phyloP scores from a whole-genome alignment of 176 grass and related monocot genomes.

The Zoysia pacifica region DNA sequence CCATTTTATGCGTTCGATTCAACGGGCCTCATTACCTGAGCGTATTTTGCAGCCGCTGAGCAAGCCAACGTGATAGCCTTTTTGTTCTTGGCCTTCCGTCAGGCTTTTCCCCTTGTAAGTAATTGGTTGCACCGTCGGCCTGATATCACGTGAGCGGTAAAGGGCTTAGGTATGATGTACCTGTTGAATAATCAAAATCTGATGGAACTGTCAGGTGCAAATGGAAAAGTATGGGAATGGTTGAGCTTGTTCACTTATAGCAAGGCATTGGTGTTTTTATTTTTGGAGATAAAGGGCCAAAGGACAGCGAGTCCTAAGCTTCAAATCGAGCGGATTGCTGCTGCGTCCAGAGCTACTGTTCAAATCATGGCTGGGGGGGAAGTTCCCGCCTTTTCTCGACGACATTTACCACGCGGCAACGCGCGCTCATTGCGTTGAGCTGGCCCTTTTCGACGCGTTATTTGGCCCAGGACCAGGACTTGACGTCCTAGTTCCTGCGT shows the following conservation, averaged over 20 bases:
- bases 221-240: constrained; percentile 58
- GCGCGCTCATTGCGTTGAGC: too few species aligned
- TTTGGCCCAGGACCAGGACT: too few species aligned
- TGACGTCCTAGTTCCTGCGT: too few species aligned
- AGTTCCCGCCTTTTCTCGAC: too few species aligned
- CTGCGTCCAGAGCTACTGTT: too few species aligned
- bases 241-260: constrained; percentile 47
- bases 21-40: constrained; percentile 42
- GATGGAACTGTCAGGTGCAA: constrained; percentile 70
- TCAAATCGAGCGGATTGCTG: too few species aligned
- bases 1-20: constrained; percentile 44
- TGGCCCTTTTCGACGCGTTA: too few species aligned
- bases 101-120: constrained; percentile 50
- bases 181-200: constrained; percentile 46
- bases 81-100: constrained; percentile 54
- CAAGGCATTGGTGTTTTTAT: constrained; percentile 27
- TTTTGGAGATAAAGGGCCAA: constrained; percentile 8
- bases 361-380: too few species aligned
- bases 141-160: constrained; percentile 40
- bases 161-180: constrained; percentile 55
- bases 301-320: not conserved
- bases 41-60: constrained; percentile 50
- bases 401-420: too few species aligned
- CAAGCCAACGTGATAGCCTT: constrained; percentile 59
- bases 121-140: constrained; percentile 60